Base-by-base conservation (phyloP, 1,284 basidiomycete genomes). In the Leccinum subfulvum region DNA sequence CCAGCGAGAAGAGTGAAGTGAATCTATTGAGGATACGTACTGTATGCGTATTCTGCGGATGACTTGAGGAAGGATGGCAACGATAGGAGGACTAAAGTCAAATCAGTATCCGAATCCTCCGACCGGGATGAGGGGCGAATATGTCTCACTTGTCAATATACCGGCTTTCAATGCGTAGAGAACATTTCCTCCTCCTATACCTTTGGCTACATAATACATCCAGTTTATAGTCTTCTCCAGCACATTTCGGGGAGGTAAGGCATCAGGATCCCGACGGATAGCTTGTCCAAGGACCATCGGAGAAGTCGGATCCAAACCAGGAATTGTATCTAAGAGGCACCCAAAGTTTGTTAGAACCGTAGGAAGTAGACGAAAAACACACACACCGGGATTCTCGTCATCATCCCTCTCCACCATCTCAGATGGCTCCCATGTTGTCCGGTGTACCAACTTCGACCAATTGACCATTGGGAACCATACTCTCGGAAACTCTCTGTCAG, bases 121-220 rank as follows among this genome's bases (percentile, higher is more conserved):
- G 11, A 5, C 16, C 2, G 23, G 8, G 49, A 52, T 51, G 16
- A 35, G 3, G 3, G 51, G 4, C 2, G 28, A 26, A 41, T 53
- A 59, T 2, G 52, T 62, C 75, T 63, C 53, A 81, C 86, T 80
- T 47, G 89, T 86, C 56, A 95, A 72, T 9, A 89, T 66, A 0
- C 86, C 92, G 1, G 90, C 92, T 75, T 97, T 97, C 66, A 95
- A 60, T 0, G 90, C 91, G 66, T 88, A 96, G 62, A 94, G 76
- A 2, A 78, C 73, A 68, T 91, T 89, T 5, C 89, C 90, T 16
- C 79, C 75, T 2, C 80, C 77, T 0, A 89, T 66, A 0, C 76
- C 76, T 3, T 71, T 72, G 8, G 80, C 63, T 1, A 71, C 63
- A 16, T 76, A 70, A 69, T 88, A 84, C 0, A 85, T 11, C 61